Evolutionary conservation across 2,329 filamentous ascomycete species (phyloP).

Genomic region (Pyricularia grisea): DNA sequence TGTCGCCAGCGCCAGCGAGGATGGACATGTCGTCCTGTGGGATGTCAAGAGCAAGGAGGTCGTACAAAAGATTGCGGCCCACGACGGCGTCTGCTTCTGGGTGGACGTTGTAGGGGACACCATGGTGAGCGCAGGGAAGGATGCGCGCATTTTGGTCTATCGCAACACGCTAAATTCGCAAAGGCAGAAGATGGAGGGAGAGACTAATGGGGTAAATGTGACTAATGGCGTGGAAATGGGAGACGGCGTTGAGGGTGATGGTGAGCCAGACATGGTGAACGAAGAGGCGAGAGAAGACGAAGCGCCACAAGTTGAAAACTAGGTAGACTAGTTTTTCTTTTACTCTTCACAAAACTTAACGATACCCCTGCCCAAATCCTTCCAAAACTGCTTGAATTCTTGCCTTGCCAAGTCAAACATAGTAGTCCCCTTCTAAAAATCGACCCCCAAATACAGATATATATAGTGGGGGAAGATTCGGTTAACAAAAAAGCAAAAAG

Average conservation of each 20-base stretch:
- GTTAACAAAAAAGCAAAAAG: neutral
- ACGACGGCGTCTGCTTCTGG: constrained; percentile 54
- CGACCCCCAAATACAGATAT: too few relatives aligned
- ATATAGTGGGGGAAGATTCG: too few relatives aligned
- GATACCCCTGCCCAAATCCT: neutral
- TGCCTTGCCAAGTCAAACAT: too few relatives aligned
- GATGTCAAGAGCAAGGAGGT: constrained; percentile 80
- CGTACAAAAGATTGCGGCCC: constrained; percentile 55
- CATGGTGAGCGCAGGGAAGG: constrained; percentile 49
- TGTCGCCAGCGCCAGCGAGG: constrained; percentile 76
- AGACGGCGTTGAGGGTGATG: neutral
- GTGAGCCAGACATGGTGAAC: neutral
- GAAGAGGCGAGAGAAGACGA: neutral
- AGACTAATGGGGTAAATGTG: neutral
- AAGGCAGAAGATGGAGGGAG: neutral
- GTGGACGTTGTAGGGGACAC: constrained; percentile 49
- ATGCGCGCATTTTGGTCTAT: constrained; percentile 42
- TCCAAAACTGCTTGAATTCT: too few relatives aligned
- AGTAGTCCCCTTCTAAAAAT: too few relatives aligned
- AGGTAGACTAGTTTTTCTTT: neutral
- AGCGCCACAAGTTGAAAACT: neutral
- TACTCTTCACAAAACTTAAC: neutral
- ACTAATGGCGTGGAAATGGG: neutral
- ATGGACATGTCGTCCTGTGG: constrained; percentile 80
- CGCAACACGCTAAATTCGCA: constrained; percentile 15